Evolutionary conservation across 78 protist species (phyloP).

Genomic region (Isochrysis galbana): DNA sequence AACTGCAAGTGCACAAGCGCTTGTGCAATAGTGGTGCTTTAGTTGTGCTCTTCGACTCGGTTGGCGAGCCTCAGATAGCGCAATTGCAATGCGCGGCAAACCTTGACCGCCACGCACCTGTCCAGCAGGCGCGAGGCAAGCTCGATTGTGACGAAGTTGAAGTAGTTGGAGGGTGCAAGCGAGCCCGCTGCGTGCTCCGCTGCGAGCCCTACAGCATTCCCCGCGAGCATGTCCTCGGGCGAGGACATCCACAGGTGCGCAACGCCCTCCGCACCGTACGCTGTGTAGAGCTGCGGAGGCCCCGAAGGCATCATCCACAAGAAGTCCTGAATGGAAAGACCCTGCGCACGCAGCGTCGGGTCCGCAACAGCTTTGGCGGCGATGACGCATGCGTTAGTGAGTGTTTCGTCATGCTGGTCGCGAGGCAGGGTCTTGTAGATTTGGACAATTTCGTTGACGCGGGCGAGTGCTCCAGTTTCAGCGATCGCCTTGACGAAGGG

Average conservation of each 20-base stretch:
- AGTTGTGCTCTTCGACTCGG: too few species aligned
- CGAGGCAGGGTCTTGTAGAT: constrained; percentile 17
- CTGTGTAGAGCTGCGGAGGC: neutral
- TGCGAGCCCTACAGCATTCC: neutral
- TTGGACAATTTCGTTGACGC: neutral
- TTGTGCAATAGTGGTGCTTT: too few species aligned
- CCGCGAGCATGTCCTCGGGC: neutral
- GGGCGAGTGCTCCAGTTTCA: neutral
- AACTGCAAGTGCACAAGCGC: too few species aligned
- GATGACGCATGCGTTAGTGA: neutral
- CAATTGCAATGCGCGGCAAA: too few species aligned
- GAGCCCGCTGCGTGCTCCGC: neutral
- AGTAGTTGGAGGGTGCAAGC: neutral
- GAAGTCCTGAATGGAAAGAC: neutral
- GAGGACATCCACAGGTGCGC: neutral
- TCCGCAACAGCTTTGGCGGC: neutral
- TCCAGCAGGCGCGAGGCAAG: neutral
- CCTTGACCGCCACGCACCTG: too few species aligned
- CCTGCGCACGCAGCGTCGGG: neutral
- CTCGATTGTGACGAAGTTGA: neutral
- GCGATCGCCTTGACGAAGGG: neutral
- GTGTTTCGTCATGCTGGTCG: constrained; percentile 25
- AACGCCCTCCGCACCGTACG: neutral
- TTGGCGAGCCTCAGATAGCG: too few species aligned
- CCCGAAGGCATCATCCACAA: neutral